Evolutionary conservation across 345 rosid species (phyloP).

Genomic region (Turnera subulata): DNA sequence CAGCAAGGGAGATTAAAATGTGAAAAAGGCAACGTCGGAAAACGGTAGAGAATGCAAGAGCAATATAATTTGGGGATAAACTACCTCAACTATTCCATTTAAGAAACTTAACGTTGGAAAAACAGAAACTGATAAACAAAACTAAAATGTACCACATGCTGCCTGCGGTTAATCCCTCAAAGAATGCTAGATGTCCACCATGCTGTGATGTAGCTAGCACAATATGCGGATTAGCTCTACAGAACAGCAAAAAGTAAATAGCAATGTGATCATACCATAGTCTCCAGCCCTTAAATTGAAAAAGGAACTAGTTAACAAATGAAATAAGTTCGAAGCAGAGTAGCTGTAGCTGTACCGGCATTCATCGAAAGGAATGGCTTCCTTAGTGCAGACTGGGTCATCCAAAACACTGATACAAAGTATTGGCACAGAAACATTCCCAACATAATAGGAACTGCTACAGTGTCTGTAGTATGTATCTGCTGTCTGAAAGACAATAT

Average conservation of each 20-base stretch:
- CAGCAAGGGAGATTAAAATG: conserved; percentile 1
- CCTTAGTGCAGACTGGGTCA: conserved; percentile 86
- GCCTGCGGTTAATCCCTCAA: conserved; percentile 71
- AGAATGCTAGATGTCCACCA: conserved; percentile 91
- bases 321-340: background rate
- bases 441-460: conserved; percentile 66
- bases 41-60: too few relatives aligned
- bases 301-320: background rate
- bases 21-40: background rate
- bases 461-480: conserved; percentile 79
- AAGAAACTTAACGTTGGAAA: background rate
- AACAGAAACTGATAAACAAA: background rate
- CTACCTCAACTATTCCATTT: background rate
- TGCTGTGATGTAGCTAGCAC: conserved; percentile 67
- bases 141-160: conserved; percentile 50
- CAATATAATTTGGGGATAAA: too few relatives aligned
- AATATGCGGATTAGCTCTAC: conserved; percentile 71
- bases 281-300: conserved; percentile 13
- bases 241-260: background rate
- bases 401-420: conserved; percentile 88
- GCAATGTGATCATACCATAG: too few relatives aligned
- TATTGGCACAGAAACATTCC: conserved; percentile 64
- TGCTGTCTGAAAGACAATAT: conserved; percentile 55
- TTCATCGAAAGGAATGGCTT: conserved; percentile 97
- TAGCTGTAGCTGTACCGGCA: conserved; percentile 55